A percentile compares a stretch with the other conserved stretches of the same genome.
phyloP scores from a whole-genome alignment of 495 filamentous ascomycete species.

The Talaromyces proteolyticus region DNA sequence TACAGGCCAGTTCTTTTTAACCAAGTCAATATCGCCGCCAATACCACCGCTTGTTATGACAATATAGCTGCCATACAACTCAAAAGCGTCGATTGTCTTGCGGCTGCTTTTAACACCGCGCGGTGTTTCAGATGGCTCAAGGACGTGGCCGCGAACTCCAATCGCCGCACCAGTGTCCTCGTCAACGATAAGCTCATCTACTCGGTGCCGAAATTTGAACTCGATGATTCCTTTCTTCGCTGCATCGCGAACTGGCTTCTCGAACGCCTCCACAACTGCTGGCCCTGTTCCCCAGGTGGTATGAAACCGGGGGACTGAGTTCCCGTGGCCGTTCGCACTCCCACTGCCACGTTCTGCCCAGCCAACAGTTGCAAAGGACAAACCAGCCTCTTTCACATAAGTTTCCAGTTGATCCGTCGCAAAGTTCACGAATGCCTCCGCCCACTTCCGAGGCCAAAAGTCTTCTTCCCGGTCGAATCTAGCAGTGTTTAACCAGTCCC shows the following conservation, averaged over 20 bases:
- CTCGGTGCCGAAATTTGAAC: slow-evolving; percentile 41
- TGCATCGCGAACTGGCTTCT: slow-evolving; percentile 37
- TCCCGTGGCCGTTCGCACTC: slow-evolving; percentile 42
- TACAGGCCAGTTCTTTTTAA: slow-evolving; percentile 42
- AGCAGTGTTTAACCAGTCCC: slow-evolving; percentile 45
- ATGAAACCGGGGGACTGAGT: slow-evolving; percentile 46
- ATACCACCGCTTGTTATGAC: slow-evolving; percentile 43
- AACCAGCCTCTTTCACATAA: slow-evolving; percentile 38
- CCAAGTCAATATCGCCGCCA: slow-evolving; percentile 44
- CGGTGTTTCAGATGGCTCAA: slow-evolving; percentile 31
- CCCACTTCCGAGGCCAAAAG: slow-evolving; percentile 40
- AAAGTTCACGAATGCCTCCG: slow-evolving; percentile 48
- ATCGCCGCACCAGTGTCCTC: slow-evolving; percentile 34
- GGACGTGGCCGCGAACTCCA: slow-evolving; percentile 38
- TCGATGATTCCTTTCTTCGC: slow-evolving; percentile 39
- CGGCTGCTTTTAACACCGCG: slow-evolving; percentile 38
- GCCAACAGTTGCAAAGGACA: slow-evolving; percentile 37
- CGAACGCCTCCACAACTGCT: slow-evolving; percentile 44
- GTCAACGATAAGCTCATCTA: slow-evolving; percentile 42
- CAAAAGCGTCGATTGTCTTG: slow-evolving; percentile 31
- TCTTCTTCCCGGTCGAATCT: slow-evolving; percentile 40
- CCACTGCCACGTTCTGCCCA: slow-evolving; percentile 49
- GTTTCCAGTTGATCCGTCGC: slow-evolving; percentile 40
- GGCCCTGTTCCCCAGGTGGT: slow-evolving; percentile 46
- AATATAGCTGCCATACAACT: slow-evolving; percentile 36